Base-by-base conservation (phyloP, 306 rosid genomes). In the Pterocarpus santalinus region DNA sequence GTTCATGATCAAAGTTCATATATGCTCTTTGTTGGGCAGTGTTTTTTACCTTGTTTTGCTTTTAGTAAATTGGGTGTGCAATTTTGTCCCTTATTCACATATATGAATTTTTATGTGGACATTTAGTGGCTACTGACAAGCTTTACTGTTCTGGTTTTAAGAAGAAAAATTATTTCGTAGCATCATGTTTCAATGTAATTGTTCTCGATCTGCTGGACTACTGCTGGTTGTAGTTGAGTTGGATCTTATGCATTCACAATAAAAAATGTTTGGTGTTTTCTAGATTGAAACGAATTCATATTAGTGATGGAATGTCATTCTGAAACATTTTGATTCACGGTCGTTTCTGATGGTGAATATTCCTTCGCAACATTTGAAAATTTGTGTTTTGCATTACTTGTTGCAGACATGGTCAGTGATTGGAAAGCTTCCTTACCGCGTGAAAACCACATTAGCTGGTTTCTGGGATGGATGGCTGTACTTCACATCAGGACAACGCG, bases 401-500 rank as follows among this genome's bases (percentile, higher is more conserved):
- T 73, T 80, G 79, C 88, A 95, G 97, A 88, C 77, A 33, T 95
- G 97, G 98, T 86, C 97, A 34, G 98, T 95, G 89, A 90, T 95
- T 12, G 97, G 98, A 78, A 95, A 80, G 88, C 97, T 95, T 86
- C 98, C 97, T 17, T 95, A 85, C 71, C 90, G 97, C 22, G 80
- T 92, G 9, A 95, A 95, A 79, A 95, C 97, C 28, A 91, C 97
- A 38, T 78, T 92, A 85, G 77, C 95, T 63, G 97, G 91, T 17
- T 91, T 79, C 52, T 95, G 94, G 92, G 86, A 92, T 75, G 97
- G 97, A 81, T 92, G 90, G 90, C 74, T 95, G 78, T 95, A 92
- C 80, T 95, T 95, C 33, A 95, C 98, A 3, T 95, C 97, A 0
- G 97, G 98, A 57, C 97, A 95, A 83, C 68, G 98, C 51, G 98